Evolutionary conservation across 192 early-diverging fungal species (phyloP), one percentile per base, ranked within the genome.

Genomic region (Mortierella alpina): DNA sequence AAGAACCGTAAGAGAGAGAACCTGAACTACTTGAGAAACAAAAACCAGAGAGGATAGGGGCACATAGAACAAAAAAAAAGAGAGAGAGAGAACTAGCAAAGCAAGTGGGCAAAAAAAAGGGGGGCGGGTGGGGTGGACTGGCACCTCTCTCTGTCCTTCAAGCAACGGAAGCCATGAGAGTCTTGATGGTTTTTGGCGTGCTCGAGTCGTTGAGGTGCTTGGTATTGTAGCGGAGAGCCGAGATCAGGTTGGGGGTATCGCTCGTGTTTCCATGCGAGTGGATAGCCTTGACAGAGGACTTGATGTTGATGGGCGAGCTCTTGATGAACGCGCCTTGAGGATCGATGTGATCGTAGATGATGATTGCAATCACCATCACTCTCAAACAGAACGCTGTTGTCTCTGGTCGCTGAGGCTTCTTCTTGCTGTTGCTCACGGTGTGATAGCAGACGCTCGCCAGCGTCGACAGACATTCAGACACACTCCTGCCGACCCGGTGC

Each of bases 311-410:
- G 20, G 89, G 88, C 12, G 95, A 95, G 59, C 85, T 87, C 64
- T 93, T 92, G 56, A 73, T 85, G 81, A 94, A 95, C 1, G 94
- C 92, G n/a, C 95, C 95, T 18, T 86, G 85, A 8, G 90, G 86
- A 71, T 92, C 88, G 44, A 97, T 91, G 75, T 97, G 95, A 82
- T 98, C 97, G 69, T 97, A 97, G 56, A 97, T 80, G 18, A 98
- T 89, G 64, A 96, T 93, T 44, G 93, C 92, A 22, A 93, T 91
- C 51, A 95, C 93, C 90, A 97, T 93, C 47, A 96, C 94, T 40
- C 94, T 87, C 66, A 97, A 84, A 73, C 90, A 95, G 84, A 96
- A 95, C 59, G 91, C 87, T 54, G 86, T 87, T 71, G 87, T 84
- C 75, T 92, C 88, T 55, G 88, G 76, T 65, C 73, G 64, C 69